Evolutionary conservation across 371 early-diverging fungal species (phyloP), one percentile per base, ranked within the genome.

Genomic region (Apophysomyces elegans): DNA sequence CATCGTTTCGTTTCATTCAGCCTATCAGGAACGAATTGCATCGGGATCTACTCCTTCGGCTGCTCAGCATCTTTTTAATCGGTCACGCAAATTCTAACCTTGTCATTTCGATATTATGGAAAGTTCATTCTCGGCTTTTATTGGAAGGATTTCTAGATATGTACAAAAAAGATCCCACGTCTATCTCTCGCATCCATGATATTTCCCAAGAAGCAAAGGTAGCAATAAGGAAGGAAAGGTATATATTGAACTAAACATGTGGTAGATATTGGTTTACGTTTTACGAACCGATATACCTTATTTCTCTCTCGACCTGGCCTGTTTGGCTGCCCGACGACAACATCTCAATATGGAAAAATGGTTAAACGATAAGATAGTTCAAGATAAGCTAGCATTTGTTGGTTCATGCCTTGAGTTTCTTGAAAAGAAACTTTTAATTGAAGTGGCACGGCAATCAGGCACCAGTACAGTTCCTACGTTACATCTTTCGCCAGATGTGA

Each of bases 311-410:
- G 96, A 95, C 61, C 74, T 96, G 41, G 95, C 95, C 5, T 86
- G 92, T 1, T 77, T 96, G 26, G 95, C 96, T 38, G 90, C 90
- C 5, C 83, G 93, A 32, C 71, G 94, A 65, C 92, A 93, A 61
- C 88, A 88, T 64, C 74, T 96, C 14, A 93, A 93, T 67, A 70
- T 96, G 16, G 95, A 93, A 62, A 94, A 92, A 72, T 96, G 95
- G 95, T 76, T 96, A 16, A 83, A 80, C 59, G 93, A 91, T 41
- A 84, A 84, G 61, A 73, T 94, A 5, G 74, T 68, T 11, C 77
- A 86, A 12, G 86, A 88, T 50, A 90, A 88, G 3, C 87, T 88
- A 58, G 58, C 73, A 7, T 94, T 96, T 76, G 69, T 90, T 47
- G 76, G 80, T 7, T 88, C 88, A 0, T 90, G 90, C 65, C 73